These are phyloP conservation scores for Salix brachista DNA, from an alignment of 345 rosid species.

Conservation along the genomic window DNA sequence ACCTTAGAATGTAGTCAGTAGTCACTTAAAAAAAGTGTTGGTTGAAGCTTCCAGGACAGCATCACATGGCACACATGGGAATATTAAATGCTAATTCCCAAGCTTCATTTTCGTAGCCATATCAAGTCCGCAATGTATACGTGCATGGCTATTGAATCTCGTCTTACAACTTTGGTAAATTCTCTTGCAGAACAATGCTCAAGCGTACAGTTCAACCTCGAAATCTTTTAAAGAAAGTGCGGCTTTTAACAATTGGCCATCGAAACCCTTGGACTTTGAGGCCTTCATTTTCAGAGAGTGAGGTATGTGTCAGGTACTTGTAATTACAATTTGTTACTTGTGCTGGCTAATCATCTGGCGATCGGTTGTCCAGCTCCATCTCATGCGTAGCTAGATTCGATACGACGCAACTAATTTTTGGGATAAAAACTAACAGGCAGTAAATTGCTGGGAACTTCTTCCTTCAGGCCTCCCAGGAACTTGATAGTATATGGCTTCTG, in stretches of 20 bases:
- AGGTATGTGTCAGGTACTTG: slow-evolving; percentile 2
- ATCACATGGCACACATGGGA: too few species aligned
- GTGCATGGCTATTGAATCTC: too few species aligned
- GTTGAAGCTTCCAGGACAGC: too few species aligned
- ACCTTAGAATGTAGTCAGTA: too few species aligned
- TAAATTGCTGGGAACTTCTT: too few species aligned
- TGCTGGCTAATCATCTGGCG: background rate
- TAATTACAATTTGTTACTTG: background rate
- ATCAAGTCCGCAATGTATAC: too few species aligned
- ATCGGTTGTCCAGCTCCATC: background rate
- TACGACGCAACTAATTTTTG: background rate
- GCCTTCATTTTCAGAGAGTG: slow-evolving; percentile 23
- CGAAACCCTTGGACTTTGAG: slow-evolving; percentile 41
- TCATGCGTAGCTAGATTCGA: background rate
- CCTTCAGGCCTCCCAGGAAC: too few species aligned
- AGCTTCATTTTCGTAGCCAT: too few species aligned
- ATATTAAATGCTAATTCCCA: too few species aligned
- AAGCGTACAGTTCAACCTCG: slow-evolving; percentile 40
- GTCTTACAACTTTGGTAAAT: background rate
- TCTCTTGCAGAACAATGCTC: slow-evolving; percentile 55
- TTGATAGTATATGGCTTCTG: too few species aligned
- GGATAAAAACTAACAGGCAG: too few species aligned
- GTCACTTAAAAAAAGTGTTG: too few species aligned
- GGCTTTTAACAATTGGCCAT: slow-evolving; percentile 48
- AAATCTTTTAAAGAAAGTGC: slow-evolving; percentile 35